Base-by-base conservation (phyloP, 1,139 yeast species). In the Kodamaea plutei region DNA sequence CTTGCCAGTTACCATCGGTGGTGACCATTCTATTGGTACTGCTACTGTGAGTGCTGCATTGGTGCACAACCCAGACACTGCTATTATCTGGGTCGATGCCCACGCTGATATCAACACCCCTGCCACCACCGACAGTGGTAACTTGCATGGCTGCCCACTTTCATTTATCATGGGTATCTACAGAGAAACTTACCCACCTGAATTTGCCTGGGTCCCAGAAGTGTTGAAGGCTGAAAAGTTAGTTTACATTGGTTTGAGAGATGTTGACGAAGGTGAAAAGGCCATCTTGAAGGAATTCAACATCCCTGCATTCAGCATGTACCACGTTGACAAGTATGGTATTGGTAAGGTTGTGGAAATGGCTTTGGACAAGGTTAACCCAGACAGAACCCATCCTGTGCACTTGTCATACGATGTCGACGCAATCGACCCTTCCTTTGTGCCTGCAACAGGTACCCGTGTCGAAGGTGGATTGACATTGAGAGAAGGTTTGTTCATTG, bases 371-470 rank as follows among this genome's bases (percentile, higher is more conserved):
- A 72, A 73, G 31, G 69, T 91, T 43, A 83, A 84, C 58, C 95
- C 95, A 12, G 73, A 76, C 37, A 76, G 88, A 40, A 69, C 69
- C 32, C 58, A 65, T 26, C 97, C 98, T 24, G 72, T 91, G 43
- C 96, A 91, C 63, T 64, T 93, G 47, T 82, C 95, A 22, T 91
- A 89, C 56, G 98, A 91, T 54, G 96, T 91, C 30, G 98, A 91
- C 58, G 96, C 97, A 26, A 80, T 91, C 41, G 98, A 91, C 59
- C 98, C 98, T 30, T 71, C 79, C 41, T 87, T 70, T 52, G 96
- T 93, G 10, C 96, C 96, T 18, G 95, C 97, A 23, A 91, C 98
- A 2, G 98, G 98, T 35, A 91, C 98, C 2, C 89, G 97, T 35
- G 98, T 91, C 12, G 81, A 95, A 55, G 97, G 97, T 40, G 98